Evolutionary conservation across 805 yeast species (phyloP).

Genomic region (Monosporozyma aquatica): DNA sequence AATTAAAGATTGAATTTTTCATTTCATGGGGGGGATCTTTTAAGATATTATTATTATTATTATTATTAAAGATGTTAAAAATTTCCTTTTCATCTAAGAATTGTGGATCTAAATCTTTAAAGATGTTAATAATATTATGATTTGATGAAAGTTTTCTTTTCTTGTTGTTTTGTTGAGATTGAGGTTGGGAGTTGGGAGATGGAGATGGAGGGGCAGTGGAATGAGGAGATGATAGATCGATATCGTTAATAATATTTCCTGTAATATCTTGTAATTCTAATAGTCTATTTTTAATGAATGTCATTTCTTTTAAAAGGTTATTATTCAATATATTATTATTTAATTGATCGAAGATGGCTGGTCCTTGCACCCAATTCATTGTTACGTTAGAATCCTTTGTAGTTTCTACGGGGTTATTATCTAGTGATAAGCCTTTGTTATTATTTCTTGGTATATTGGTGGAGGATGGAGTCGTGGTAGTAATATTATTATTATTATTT

Average conservation of each 20-base stretch:
- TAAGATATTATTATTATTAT: slow-evolving; percentile 5
- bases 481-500: too few relatives aligned
- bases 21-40: slow-evolving; percentile 18
- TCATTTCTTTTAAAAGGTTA: slow-evolving; percentile 21
- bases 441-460: too few relatives aligned
- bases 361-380: slow-evolving; percentile 27
- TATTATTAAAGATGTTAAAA: slow-evolving; percentile 13
- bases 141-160: not conserved
- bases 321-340: slow-evolving; percentile 21
- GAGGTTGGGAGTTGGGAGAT: too few relatives aligned
- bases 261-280: slow-evolving; percentile 26
- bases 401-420: slow-evolving; percentile 18
- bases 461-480: too few relatives aligned
- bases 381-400: slow-evolving; percentile 11
- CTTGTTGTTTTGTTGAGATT: not conserved
- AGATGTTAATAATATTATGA: slow-evolving; percentile 17
- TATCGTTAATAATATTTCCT: slow-evolving; percentile 15
- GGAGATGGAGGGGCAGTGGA: too few relatives aligned
- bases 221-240: slow-evolving; percentile 8
- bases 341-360: slow-evolving; percentile 24
- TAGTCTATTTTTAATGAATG: slow-evolving; percentile 21
- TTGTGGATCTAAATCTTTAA: slow-evolving; percentile 24
- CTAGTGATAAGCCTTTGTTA: slow-evolving; percentile 17
- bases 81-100: slow-evolving; percentile 19
- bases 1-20: slow-evolving; percentile 19